Base-by-base conservation (phyloP, 2,329 filamentous ascomycete genomes). In the Xylaria sp. region DNA sequence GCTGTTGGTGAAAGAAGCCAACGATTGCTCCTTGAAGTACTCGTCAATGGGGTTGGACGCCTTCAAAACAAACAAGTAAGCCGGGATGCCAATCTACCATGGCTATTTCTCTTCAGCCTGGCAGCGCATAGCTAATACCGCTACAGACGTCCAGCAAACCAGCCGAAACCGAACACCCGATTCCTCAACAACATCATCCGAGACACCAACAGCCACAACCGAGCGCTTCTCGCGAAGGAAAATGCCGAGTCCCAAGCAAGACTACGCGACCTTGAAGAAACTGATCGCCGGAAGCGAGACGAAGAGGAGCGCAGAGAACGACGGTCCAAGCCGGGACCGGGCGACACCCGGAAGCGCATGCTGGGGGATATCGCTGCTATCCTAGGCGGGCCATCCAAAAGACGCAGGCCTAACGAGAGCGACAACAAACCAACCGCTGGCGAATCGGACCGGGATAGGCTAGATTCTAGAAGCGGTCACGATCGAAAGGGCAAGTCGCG, bases 131-230 rank as follows among this genome's bases (percentile, higher is more conserved):
- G 37, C 61, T 66, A 43, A 67, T 11, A 21, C 21, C 2, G 25
- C 23, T 11, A 15, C 13, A 92, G 86, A 71, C 85, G 88, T 59
- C 73, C 73, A 10, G 77, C 84, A 46, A 85, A 85, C 68, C 86
- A 88, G 65, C 92, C 91, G 0, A 97, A 94, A 74, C 93, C 94
- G 3, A 98, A 99, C 71, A 97, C 91, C 0, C 86, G 90, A 33
- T 98, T 98, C 73, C 79, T 99, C 41, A 88, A 88, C 60, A 90
- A 95, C 71, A 91, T 98, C 58, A 92, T 99, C 64, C 90, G 89
- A 65, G 90, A 95, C 68, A 96, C 92, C 8, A 90, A 96, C 70
- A 90, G 78, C 55, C 94, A 99, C 77, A 99, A 99, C 83, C 87
- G 90, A 23, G 90, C 92, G 0, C 81, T 98, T 29, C 85, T 92